Evolutionary conservation across 164 flowering plant genomes (phyloP).

Genomic region (Buxus sempervirens): DNA sequence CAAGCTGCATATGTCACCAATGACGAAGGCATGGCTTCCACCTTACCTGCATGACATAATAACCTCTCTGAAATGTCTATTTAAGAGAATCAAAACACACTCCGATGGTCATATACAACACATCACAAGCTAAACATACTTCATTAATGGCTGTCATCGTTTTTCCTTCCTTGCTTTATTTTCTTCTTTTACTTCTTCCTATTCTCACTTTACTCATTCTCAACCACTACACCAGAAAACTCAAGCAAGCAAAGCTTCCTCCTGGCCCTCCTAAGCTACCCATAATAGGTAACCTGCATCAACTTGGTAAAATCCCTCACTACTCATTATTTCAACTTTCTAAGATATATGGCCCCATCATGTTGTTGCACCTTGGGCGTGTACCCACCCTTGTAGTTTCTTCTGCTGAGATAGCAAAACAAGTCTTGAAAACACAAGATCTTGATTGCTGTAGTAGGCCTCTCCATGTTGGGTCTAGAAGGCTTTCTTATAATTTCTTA

Average conservation of each 20-base stretch:
- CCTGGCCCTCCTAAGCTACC: conserved; percentile 11
- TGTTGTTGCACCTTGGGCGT: conserved; percentile 1
- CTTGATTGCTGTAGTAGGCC: neutral
- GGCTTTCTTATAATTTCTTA: neutral
- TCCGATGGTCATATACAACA: no score
- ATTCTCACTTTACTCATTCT: neutral
- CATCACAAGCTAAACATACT: no score
- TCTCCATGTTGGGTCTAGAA: neutral
- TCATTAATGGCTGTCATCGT: neutral
- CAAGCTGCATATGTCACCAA: no score
- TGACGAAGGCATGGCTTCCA: no score
- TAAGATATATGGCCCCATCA: conserved; percentile 4
- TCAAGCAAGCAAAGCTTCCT: neutral
- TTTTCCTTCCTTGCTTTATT: neutral
- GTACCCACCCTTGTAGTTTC: neutral
- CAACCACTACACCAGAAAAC: neutral
- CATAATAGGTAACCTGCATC: conserved; percentile 10
- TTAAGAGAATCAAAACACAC: no score
- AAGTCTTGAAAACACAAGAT: conserved; percentile 8
- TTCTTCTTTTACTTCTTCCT: no score
- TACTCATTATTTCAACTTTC: neutral
- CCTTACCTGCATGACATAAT: no score
- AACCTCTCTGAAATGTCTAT: no score
- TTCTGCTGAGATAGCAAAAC: conserved; percentile 3
- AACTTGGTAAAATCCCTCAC: conserved; percentile 1